phyloP scores from a whole-genome alignment of 2,329 filamentous ascomycete genomes.

The Tolypocladium tropicale region DNA sequence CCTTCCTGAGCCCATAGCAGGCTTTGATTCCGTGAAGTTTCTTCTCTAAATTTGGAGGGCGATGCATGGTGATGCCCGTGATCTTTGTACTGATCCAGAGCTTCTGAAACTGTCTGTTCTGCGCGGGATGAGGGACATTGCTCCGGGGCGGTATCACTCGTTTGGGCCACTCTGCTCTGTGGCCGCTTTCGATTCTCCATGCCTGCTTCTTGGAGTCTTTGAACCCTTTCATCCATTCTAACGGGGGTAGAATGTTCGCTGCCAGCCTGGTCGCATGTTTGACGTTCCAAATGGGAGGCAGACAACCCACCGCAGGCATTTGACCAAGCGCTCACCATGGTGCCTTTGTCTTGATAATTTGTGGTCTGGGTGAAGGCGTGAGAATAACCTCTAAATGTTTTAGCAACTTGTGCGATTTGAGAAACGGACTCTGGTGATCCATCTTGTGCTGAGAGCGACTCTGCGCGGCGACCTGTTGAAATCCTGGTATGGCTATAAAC shows the following conservation, averaged over 20 bases:
- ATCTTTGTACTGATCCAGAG: not conserved
- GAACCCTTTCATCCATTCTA: not conserved
- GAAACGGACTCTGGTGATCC: too few relatives aligned
- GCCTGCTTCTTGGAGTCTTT: not conserved
- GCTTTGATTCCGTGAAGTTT: not conserved
- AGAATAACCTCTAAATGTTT: not conserved
- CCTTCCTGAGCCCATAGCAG: not conserved
- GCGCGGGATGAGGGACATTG: not conserved
- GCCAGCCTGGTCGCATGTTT: not conserved
- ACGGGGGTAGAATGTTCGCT: not conserved
- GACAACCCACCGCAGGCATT: not conserved
- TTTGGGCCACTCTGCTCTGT: too few relatives aligned
- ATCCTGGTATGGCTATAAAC: not conserved
- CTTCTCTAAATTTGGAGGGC: too few relatives aligned
- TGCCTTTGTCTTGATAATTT: conserved; percentile 11
- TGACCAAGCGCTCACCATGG: conserved; percentile 7
- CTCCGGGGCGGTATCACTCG: not conserved
- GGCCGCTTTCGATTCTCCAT: not conserved
- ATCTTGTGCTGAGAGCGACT: not conserved
- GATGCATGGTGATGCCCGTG: not conserved
- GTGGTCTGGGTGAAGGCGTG: not conserved
- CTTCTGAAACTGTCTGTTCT: not conserved
- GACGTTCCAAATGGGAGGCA: not conserved
- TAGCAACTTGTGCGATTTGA: not conserved
- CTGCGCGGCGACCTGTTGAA: not conserved